phyloP scores from a whole-genome alignment of 2,329 filamentous ascomycete genomes.

The Alternaria ethzedia region DNA sequence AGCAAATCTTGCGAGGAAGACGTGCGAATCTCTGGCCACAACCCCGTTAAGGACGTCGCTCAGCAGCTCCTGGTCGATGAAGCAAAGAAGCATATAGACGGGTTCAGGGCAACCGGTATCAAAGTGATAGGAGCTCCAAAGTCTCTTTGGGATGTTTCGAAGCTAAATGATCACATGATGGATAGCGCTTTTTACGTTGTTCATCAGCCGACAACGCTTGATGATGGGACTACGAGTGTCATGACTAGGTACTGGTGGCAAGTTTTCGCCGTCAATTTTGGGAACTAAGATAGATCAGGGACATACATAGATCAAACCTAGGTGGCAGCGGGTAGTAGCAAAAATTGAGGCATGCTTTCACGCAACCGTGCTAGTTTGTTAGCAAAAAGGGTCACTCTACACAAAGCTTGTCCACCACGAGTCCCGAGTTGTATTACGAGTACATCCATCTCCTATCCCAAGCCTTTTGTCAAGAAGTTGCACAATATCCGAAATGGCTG shows the following conservation, averaged over 20 bases:
- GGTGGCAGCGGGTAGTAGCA: not conserved
- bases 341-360: not conserved
- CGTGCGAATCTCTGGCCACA: not conserved
- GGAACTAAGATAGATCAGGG: not conserved
- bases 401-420: not conserved
- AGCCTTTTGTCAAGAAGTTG: not conserved
- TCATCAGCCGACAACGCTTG: not conserved
- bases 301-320: not conserved
- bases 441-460: not conserved
- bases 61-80: not conserved
- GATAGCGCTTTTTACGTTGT: not conserved
- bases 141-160: not conserved
- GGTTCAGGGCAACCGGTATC: not conserved
- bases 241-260: conserved; percentile 1
- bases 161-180: not conserved
- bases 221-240: not conserved
- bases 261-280: not conserved
- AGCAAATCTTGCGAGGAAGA: not conserved
- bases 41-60: not conserved
- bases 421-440: not conserved
- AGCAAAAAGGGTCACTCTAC: not conserved
- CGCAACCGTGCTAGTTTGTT: not conserved
- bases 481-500: not conserved
- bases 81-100: not conserved
- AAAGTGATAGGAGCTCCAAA: not conserved